A percentile compares a stretch with the other conserved stretches of the same genome.
Evolutionary conservation across 106 monocot species (phyloP).

Genomic region (Vanilla planifolia): DNA sequence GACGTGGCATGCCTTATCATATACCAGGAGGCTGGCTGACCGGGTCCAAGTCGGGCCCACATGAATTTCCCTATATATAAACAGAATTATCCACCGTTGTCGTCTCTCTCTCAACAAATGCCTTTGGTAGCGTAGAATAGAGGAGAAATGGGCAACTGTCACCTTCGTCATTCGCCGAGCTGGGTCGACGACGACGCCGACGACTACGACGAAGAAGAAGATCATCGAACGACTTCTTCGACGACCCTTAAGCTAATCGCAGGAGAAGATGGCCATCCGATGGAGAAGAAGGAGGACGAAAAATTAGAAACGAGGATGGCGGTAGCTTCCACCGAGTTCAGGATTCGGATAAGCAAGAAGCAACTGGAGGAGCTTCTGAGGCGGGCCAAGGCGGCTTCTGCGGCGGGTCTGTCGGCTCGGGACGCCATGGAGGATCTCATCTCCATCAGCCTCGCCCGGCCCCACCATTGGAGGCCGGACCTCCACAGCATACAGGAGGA

Average conservation of each 20-base stretch:
- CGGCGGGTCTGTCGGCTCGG: constrained; percentile 7
- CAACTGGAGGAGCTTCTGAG: constrained; percentile 40
- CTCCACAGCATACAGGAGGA: constrained; percentile 1
- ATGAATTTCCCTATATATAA: background rate
- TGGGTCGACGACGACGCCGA: background rate
- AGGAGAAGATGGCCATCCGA: background rate
- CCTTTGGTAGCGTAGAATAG: too few relatives aligned
- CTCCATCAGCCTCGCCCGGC: background rate
- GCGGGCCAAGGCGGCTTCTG: constrained; percentile 12
- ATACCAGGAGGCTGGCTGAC: background rate
- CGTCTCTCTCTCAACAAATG: background rate
- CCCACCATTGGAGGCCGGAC: background rate
- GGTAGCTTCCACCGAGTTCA: constrained; percentile 16
- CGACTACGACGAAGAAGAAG: background rate
- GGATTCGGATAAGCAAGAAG: constrained; percentile 46
- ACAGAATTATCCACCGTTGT: background rate
- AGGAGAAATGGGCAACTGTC: too few relatives aligned
- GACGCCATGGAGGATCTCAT: constrained; percentile 18
- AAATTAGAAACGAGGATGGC: background rate
- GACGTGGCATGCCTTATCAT: background rate
- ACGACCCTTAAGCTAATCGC: background rate
- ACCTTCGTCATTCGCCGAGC: background rate
- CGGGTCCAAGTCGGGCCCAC: background rate
- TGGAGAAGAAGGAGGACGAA: background rate
- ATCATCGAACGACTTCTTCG: background rate